phyloP scores from a whole-genome alignment of 2,329 filamentous ascomycete genomes.

The Apiospora pterosperma region DNA sequence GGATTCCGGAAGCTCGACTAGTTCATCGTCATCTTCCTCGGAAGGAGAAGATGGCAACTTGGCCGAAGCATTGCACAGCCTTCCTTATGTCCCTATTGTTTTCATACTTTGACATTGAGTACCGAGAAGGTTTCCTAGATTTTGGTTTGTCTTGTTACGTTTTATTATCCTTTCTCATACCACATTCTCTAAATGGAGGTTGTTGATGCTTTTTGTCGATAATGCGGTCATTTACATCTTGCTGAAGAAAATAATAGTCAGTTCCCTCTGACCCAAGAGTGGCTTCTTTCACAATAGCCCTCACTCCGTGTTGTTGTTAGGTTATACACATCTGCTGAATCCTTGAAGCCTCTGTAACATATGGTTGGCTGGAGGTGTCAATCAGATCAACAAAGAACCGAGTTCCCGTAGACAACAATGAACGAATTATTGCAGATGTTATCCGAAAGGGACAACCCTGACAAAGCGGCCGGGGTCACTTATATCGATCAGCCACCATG shows the following conservation, averaged over 20 bases:
- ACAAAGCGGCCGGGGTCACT: background rate
- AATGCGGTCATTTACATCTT: too few species aligned
- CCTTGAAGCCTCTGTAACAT: too few species aligned
- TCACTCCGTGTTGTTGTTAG: too few species aligned
- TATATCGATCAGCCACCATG: background rate
- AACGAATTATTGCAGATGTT: background rate
- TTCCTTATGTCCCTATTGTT: background rate
- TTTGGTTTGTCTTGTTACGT: too few species aligned
- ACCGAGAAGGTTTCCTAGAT: background rate
- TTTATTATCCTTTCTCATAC: too few species aligned
- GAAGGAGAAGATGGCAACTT: background rate
- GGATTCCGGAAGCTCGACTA: background rate
- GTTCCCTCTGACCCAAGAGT: too few species aligned
- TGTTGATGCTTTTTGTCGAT: too few species aligned
- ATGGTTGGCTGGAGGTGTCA: background rate
- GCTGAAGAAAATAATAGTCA: too few species aligned
- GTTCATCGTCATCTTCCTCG: background rate
- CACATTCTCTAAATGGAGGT: too few species aligned
- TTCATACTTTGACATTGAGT: background rate
- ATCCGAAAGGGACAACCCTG: background rate
- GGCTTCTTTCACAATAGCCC: too few species aligned
- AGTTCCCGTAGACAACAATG: background rate
- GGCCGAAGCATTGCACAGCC: background rate
- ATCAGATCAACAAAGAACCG: background rate
- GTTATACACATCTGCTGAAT: too few species aligned